Evolutionary conservation across 2,329 filamentous ascomycete genomes (phyloP).

Genomic region (Penicillium sp.): DNA sequence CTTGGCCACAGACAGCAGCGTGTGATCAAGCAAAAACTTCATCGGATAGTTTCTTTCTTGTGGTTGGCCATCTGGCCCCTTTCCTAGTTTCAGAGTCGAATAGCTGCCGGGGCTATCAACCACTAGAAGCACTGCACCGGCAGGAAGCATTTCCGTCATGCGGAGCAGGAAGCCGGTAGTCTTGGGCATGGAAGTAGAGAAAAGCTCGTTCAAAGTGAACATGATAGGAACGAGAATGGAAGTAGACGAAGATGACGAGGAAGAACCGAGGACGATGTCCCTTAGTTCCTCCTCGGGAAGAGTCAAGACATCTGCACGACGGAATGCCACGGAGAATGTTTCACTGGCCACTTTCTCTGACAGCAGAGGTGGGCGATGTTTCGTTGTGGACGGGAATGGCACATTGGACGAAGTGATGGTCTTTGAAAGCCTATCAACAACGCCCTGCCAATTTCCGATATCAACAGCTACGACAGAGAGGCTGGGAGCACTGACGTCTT

Average conservation of each 20-base stretch:
- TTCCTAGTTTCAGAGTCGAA: slow-evolving; percentile 72
- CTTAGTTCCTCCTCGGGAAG: slow-evolving; percentile 41
- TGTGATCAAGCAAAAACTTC: slow-evolving; percentile 87
- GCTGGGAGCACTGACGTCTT: slow-evolving; percentile 1
- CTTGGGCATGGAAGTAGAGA: slow-evolving; percentile 70
- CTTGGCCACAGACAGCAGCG: slow-evolving; percentile 57
- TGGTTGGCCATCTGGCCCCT: slow-evolving; percentile 42
- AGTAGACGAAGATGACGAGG: not conserved
- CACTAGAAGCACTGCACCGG: slow-evolving; percentile 71
- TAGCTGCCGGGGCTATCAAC: slow-evolving; percentile 94
- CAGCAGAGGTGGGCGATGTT: slow-evolving; percentile 33
- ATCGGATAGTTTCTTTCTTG: slow-evolving; percentile 73
- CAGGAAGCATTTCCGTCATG: slow-evolving; percentile 59
- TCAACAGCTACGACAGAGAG: slow-evolving; percentile 68
- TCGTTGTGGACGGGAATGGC: slow-evolving; percentile 28
- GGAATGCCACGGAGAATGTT: slow-evolving; percentile 42
- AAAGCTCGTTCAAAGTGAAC: slow-evolving; percentile 95
- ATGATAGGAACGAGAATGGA: slow-evolving; percentile 72
- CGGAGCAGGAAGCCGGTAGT: slow-evolving; percentile 74
- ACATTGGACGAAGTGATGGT: slow-evolving; percentile 49
- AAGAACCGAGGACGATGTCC: slow-evolving; percentile 29
- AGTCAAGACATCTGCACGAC: slow-evolving; percentile 53
- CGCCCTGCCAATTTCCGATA: slow-evolving; percentile 71
- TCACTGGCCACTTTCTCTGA: not conserved
- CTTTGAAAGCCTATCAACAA: slow-evolving; percentile 59